These are phyloP conservation scores for Camelina sativa DNA, from an alignment of 345 rosid species.

Conservation along the genomic window DNA sequence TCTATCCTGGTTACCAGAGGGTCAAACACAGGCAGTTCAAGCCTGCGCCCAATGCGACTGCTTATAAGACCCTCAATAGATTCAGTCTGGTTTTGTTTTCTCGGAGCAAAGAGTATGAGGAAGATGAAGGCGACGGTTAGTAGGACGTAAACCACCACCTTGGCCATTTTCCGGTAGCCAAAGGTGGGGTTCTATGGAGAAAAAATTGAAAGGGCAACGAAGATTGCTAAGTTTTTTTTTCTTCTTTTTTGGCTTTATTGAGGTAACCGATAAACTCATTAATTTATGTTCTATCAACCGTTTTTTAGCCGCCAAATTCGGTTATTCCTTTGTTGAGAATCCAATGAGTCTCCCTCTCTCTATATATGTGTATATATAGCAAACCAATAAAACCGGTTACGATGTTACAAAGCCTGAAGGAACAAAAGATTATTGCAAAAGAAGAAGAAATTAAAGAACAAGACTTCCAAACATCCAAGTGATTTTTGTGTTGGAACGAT, in stretches of 20 bases:
- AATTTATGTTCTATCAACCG: conserved; percentile 26
- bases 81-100: conserved; percentile 14
- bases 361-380: conserved; percentile 12
- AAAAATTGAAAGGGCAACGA: conserved; percentile 23
- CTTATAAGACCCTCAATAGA: conserved; percentile 32
- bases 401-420: conserved; percentile 23
- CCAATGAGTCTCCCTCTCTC: conserved; percentile 2
- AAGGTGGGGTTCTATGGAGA: conserved; percentile 40
- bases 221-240: conserved; percentile 24
- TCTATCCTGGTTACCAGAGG: conserved; percentile 56
- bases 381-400: conserved; percentile 35
- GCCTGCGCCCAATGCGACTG: conserved; percentile 60
- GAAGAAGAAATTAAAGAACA: conserved; percentile 13
- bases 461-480: conserved; percentile 34
- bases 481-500: conserved; percentile 19
- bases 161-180: conserved; percentile 54
- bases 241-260: conserved; percentile 17
- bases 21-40: conserved; percentile 53
- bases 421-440: conserved; percentile 23
- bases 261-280: neutral
- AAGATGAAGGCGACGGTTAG: conserved; percentile 50
- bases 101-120: conserved; percentile 41
- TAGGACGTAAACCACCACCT: conserved; percentile 64
- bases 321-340: conserved; percentile 44
- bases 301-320: conserved; percentile 48